These are phyloP conservation scores for Solanum verrucosum DNA, from an alignment of 257 asterid genomes.

Conservation along the genomic window DNA sequence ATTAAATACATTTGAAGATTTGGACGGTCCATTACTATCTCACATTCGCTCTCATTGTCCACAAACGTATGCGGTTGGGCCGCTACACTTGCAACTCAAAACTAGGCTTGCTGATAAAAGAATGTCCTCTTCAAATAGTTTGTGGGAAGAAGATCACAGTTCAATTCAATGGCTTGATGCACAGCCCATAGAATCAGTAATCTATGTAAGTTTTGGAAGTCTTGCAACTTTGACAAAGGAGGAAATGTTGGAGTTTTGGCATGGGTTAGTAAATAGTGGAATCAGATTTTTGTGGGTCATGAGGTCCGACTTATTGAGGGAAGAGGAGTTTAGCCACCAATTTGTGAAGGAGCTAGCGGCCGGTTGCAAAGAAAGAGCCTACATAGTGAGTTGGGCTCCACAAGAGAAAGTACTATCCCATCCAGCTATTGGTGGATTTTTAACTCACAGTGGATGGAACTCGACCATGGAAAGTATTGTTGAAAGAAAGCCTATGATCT, in stretches of 20 bases:
- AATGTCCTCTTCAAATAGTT: background rate
- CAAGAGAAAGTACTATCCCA: constrained; percentile 17
- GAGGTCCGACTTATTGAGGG: constrained; percentile 4
- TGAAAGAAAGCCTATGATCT: constrained; percentile 25
- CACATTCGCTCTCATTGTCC: constrained; percentile 15
- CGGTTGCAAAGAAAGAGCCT: background rate
- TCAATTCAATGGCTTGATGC: constrained; percentile 21
- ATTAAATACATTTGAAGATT: constrained; percentile 25
- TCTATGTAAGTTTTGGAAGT: constrained; percentile 29
- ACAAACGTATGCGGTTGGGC: constrained; percentile 19
- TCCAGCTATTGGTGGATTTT: constrained; percentile 14
- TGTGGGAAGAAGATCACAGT: constrained; percentile 14
- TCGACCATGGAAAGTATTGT: constrained; percentile 18
- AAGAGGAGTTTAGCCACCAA: background rate
- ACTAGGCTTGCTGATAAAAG: background rate
- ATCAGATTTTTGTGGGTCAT: constrained; percentile 19
- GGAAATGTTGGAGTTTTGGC: constrained; percentile 19
- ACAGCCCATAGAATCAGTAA: constrained; percentile 16
- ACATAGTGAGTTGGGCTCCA: constrained; percentile 21
- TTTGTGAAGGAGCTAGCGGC: background rate
- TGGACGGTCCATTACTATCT: constrained; percentile 14
- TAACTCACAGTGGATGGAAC: constrained; percentile 6
- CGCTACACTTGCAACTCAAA: constrained; percentile 12
- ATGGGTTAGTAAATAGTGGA: constrained; percentile 17
- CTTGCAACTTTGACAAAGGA: constrained; percentile 6